phyloP scores from a whole-genome alignment of 495 filamentous ascomycete species.

The Daldinia grandis region DNA sequence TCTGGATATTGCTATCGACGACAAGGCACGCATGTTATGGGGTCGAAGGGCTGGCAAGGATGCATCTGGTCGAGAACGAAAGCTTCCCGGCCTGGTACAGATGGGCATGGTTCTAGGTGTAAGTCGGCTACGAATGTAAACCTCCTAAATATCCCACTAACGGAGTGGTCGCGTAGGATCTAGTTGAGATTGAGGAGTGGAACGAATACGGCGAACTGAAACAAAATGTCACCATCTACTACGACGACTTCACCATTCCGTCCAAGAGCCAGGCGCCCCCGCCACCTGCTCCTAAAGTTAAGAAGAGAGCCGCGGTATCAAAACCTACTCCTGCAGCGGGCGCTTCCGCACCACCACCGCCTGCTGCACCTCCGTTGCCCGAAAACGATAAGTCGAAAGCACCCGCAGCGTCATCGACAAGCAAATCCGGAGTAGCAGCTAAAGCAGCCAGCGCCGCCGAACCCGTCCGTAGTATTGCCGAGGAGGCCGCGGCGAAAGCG shows the following conservation, averaged over 20 bases:
- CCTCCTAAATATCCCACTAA: neutral
- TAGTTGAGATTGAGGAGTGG: constrained; percentile 97
- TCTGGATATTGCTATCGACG: constrained; percentile 91
- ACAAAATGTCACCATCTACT: constrained; percentile 72
- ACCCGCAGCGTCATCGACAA: constrained; percentile 24
- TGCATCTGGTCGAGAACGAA: constrained; percentile 68
- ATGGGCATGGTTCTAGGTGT: constrained; percentile 87
- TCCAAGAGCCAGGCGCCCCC: constrained; percentile 52
- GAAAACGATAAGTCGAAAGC: constrained; percentile 31
- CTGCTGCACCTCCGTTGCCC: constrained; percentile 40
- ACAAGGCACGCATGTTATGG: constrained; percentile 90
- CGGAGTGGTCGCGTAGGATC: constrained; percentile 64
- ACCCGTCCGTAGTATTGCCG: constrained; percentile 70
- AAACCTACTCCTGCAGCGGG: constrained; percentile 47
- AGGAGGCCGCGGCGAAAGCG: constrained; percentile 74
- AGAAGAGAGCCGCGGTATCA: constrained; percentile 44
- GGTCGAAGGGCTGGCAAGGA: constrained; percentile 75
- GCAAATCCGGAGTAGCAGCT: constrained; percentile 11
- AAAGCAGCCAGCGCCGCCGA: constrained; percentile 32
- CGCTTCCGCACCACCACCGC: constrained; percentile 28
- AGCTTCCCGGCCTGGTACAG: constrained; percentile 89
- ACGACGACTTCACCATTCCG: constrained; percentile 61
- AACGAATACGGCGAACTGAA: constrained; percentile 98
- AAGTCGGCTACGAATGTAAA: constrained; percentile 49
- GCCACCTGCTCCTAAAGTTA: constrained; percentile 42